phyloP scores from a whole-genome alignment of 208 protist species.

The Trypanosoma cruzi region DNA sequence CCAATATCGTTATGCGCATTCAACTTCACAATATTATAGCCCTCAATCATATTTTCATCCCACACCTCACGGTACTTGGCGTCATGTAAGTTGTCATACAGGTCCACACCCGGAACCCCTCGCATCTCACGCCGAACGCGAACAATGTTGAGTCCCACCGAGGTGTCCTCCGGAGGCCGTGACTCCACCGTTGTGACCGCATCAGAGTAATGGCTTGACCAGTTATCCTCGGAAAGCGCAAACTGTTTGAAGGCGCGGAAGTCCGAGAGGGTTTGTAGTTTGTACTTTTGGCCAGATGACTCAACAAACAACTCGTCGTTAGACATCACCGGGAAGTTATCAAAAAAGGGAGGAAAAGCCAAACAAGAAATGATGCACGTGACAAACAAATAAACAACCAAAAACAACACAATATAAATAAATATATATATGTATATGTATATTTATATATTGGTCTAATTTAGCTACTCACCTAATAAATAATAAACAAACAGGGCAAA shows the following conservation, averaged over 20 bases:
- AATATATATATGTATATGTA: conserved; percentile 14
- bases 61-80: conserved; percentile 81
- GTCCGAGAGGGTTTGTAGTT: conserved; percentile 69
- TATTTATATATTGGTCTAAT: too few species aligned
- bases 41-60: conserved; percentile 88
- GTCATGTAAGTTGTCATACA: conserved; percentile 91
- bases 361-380: conserved; percentile 12
- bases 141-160: conserved; percentile 76
- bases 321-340: neutral
- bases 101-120: conserved; percentile 52
- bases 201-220: conserved; percentile 62
- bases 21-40: conserved; percentile 83
- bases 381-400: neutral
- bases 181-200: conserved; percentile 52
- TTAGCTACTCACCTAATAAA: neutral
- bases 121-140: conserved; percentile 71
- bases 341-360: conserved; percentile 17
- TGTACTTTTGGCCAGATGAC: conserved; percentile 49
- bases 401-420: conserved; percentile 14
- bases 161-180: conserved; percentile 45
- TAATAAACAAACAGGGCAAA: conserved; percentile 7
- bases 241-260: conserved; percentile 65
- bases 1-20: conserved; percentile 90
- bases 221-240: conserved; percentile 43
- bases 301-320: conserved; percentile 39